Evolutionary conservation across 805 yeast genomes (phyloP).

Genomic region (Yarrowia alimentaria): DNA sequence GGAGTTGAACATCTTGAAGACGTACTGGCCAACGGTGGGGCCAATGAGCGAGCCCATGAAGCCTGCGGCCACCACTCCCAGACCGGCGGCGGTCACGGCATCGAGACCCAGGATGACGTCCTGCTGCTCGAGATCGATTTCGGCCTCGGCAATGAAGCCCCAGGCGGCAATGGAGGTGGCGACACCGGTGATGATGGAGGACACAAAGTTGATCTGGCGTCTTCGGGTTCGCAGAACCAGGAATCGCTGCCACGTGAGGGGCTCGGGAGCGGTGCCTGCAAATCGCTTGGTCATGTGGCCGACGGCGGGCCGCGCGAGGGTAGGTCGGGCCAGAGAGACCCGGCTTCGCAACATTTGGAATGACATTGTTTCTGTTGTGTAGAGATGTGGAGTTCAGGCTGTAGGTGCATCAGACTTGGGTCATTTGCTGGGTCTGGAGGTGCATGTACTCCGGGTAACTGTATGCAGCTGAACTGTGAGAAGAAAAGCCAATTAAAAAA

Average conservation of each 20-base stretch:
- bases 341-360: conserved; percentile 20
- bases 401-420: neutral
- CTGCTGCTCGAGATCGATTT: conserved; percentile 70
- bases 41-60: conserved; percentile 79
- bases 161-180: conserved; percentile 67
- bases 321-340: conserved; percentile 15
- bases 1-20: conserved; percentile 50
- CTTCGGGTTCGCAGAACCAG: conserved; percentile 72
- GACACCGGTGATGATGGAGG: conserved; percentile 67
- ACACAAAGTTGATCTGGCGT: conserved; percentile 62
- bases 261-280: conserved; percentile 24
- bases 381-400: neutral
- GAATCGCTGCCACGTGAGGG: conserved; percentile 75
- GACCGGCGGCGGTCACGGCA: conserved; percentile 76
- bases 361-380: conserved; percentile 6
- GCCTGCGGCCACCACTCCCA: conserved; percentile 69
- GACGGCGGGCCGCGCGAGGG: conserved; percentile 10
- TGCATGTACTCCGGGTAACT: conserved; percentile 21
- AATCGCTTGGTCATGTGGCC: conserved; percentile 24
- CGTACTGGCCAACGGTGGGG: conserved; percentile 70
- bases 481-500: neutral
- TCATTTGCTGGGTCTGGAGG: conserved; percentile 15
- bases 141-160: conserved; percentile 72
- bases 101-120: conserved; percentile 84
- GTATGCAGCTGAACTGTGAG: neutral